phyloP scores from a whole-genome alignment of 2,329 filamentous ascomycete genomes.

The Fusarium metavorans region DNA sequence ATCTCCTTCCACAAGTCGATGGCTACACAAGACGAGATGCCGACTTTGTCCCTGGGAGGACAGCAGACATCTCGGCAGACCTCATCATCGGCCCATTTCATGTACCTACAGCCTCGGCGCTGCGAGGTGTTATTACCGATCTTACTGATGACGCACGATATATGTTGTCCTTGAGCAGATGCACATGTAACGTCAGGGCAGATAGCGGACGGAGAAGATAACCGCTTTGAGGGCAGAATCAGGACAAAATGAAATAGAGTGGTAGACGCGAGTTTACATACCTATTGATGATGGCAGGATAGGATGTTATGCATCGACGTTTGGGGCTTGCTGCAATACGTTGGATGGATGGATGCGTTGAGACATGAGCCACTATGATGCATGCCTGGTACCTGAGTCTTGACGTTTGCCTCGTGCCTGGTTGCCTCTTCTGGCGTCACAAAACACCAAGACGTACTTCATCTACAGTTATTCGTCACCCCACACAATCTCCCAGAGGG shows the following conservation, averaged over 20 bases:
- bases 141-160: neutral
- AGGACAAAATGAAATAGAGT: neutral
- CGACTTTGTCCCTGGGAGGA: neutral
- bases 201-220: neutral
- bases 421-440: slow-evolving; percentile 20
- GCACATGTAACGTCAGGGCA: neutral
- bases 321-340: neutral
- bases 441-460: neutral
- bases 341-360: neutral
- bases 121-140: neutral
- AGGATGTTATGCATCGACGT: neutral
- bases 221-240: neutral
- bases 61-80: slow-evolving; percentile 13
- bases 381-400: slow-evolving; percentile 12
- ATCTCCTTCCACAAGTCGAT: neutral
- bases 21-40: neutral
- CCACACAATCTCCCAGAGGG: slow-evolving; percentile 9
- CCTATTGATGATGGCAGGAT: neutral
- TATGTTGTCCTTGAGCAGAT: neutral
- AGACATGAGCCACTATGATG: neutral
- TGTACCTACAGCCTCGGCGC: neutral
- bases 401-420: slow-evolving; percentile 26
- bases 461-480: slow-evolving; percentile 12
- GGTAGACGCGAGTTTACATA: neutral
- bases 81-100: slow-evolving; percentile 12